Evolutionary conservation across 768 basidiomycete species (phyloP).

Genomic region (Psilocybe cyanescens): DNA sequence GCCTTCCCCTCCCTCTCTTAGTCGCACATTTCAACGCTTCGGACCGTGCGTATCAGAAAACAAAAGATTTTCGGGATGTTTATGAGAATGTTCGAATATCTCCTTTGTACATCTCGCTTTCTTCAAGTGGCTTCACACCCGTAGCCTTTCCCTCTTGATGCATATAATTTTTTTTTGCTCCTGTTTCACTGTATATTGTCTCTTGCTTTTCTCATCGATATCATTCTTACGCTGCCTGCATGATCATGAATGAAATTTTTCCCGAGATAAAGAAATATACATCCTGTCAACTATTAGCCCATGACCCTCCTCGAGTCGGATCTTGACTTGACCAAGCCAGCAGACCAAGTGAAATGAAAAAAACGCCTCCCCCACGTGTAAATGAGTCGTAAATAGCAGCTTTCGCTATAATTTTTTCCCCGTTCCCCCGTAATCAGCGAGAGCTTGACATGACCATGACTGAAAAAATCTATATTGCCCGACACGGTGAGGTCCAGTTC

Average conservation of each 20-base stretch:
- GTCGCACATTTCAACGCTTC: conserved; percentile 4
- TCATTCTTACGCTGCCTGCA: conserved; percentile 17
- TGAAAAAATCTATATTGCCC: conserved; percentile 68
- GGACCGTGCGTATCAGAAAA: conserved; percentile 11
- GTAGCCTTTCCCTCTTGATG: conserved; percentile 16
- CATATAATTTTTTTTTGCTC: conserved; percentile 21
- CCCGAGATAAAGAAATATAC: conserved; percentile 24
- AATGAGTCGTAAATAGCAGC: conserved; percentile 16
- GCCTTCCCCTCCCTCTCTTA: conserved; percentile 90
- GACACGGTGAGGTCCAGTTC: conserved; percentile 56
- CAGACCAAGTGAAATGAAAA: conserved; percentile 23
- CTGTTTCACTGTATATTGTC: conserved; percentile 24
- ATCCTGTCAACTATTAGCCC: not conserved
- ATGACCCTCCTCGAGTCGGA: conserved; percentile 5
- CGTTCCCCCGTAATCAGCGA: conserved; percentile 21
- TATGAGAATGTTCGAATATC: conserved; percentile 20
- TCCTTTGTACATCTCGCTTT: conserved; percentile 23
- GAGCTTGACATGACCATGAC: conserved; percentile 38
- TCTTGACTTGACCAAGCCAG: not conserved
- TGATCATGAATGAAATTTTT: conserved; percentile 30
- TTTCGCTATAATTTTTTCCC: conserved; percentile 10
- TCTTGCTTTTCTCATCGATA: conserved; percentile 24
- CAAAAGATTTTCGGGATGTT: conserved; percentile 18
- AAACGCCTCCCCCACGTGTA: conserved; percentile 26
- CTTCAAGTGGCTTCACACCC: conserved; percentile 11